phyloP scores from a whole-genome alignment of 768 basidiomycete genomes.

The Hygrophoropsis aurantiaca region DNA sequence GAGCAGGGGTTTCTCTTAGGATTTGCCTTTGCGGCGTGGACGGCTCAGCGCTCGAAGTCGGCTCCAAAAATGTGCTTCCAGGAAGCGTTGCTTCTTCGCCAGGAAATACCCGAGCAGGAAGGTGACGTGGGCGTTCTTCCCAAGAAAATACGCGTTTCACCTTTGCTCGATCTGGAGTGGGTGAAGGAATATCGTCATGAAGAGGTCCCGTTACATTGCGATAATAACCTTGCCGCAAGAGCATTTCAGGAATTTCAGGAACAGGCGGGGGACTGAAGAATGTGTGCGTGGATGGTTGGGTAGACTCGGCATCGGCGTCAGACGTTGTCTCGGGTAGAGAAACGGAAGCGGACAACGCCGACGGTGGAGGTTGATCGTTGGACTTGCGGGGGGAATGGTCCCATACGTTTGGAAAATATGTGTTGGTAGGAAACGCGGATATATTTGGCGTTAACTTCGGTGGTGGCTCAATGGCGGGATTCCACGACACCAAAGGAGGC shows the following conservation, averaged over 20 bases:
- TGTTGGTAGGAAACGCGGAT: constrained; percentile 67
- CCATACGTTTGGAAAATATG: constrained; percentile 87
- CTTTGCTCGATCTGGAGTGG: constrained; percentile 68
- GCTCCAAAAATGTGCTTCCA: constrained; percentile 12
- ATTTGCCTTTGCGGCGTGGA: constrained; percentile 22
- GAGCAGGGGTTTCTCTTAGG: constrained; percentile 17
- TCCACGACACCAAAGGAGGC: constrained; percentile 74
- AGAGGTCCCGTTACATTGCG: constrained; percentile 50
- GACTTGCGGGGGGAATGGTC: constrained; percentile 55
- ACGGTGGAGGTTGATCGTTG: constrained; percentile 33
- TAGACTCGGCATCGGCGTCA: constrained; percentile 17
- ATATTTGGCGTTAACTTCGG: constrained; percentile 56
- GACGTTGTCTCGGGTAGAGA: constrained; percentile 21
- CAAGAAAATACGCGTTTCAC: constrained; percentile 91
- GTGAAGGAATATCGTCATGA: constrained; percentile 43
- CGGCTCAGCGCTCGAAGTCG: constrained; percentile 34
- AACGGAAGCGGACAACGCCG: constrained; percentile 40
- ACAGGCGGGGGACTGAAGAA: constrained; percentile 64
- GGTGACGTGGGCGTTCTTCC: constrained; percentile 73
- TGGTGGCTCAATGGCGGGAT: constrained; percentile 78
- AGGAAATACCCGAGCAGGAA: constrained; percentile 76
- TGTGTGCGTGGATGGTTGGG: constrained; percentile 21
- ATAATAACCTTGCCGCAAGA: constrained; percentile 76
- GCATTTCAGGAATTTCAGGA: constrained; percentile 62
- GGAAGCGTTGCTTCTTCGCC: constrained; percentile 56